phyloP scores from a whole-genome alignment of 768 basidiomycete genomes.

The Leccinum truebloodii region DNA sequence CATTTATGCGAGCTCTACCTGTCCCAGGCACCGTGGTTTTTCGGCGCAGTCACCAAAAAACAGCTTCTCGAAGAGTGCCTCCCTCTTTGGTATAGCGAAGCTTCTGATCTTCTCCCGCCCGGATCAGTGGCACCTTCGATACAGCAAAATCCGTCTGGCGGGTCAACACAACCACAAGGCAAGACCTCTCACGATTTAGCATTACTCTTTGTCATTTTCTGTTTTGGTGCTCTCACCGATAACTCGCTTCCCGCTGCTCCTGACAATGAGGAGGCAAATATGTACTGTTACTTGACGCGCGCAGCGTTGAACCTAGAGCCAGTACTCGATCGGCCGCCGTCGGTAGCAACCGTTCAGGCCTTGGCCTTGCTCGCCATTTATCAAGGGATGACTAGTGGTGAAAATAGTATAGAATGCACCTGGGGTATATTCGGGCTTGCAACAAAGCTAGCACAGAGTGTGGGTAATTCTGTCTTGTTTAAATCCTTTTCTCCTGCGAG shows the following conservation, averaged over 20 bases:
- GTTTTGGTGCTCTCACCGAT: conserved; percentile 63
- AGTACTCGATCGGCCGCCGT: conserved; percentile 67
- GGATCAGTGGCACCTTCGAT: conserved; percentile 28
- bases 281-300: conserved; percentile 60
- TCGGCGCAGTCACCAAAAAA: conserved; percentile 62
- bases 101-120: conserved; percentile 29
- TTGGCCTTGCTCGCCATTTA: conserved; percentile 64
- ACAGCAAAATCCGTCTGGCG: conserved; percentile 7
- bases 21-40: conserved; percentile 81
- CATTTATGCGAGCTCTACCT: conserved; percentile 69
- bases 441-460: conserved; percentile 67
- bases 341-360: conserved; percentile 69
- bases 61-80: conserved; percentile 67
- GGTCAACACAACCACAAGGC: conserved; percentile 14
- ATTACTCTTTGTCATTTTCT: conserved; percentile 60
- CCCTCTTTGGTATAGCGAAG: conserved; percentile 66
- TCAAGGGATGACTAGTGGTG: conserved; percentile 63
- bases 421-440: conserved; percentile 69
- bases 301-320: conserved; percentile 68
- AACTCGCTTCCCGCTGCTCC: conserved; percentile 50
- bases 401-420: conserved; percentile 69
- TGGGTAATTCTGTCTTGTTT: conserved; percentile 36
- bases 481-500: conserved; percentile 2
- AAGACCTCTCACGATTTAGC: conserved; percentile 60
- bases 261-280: conserved; percentile 52